phyloP scores from a whole-genome alignment of 2,329 filamentous ascomycete genomes.

The Cyclaneusma minus region DNA sequence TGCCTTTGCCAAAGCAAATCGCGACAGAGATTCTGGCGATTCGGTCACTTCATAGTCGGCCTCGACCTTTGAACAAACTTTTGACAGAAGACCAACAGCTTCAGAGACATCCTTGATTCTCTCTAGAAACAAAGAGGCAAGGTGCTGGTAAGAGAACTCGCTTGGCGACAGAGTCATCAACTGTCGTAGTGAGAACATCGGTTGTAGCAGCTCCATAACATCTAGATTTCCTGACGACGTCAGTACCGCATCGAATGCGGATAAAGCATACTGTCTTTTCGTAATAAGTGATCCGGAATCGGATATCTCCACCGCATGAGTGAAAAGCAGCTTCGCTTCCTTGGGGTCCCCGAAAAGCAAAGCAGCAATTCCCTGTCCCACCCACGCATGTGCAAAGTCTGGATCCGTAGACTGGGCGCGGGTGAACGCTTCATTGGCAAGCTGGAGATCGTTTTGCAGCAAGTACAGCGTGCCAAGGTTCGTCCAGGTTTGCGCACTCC shows the following conservation, averaged over 20 bases:
- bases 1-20: slow-evolving; percentile 69
- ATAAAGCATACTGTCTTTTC: slow-evolving; percentile 64
- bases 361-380: slow-evolving; percentile 81
- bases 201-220: slow-evolving; percentile 58
- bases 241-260: slow-evolving; percentile 69
- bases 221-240: slow-evolving; percentile 33
- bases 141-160: slow-evolving; percentile 59
- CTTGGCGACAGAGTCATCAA: slow-evolving; percentile 54
- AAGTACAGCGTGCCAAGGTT: slow-evolving; percentile 82
- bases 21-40: slow-evolving; percentile 54
- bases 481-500: slow-evolving; percentile 73
- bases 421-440: slow-evolving; percentile 85
- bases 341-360: slow-evolving; percentile 50
- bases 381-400: slow-evolving; percentile 84
- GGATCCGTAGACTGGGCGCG: slow-evolving; percentile 88
- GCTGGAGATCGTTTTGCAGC: slow-evolving; percentile 63
- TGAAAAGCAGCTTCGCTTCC: slow-evolving; percentile 75
- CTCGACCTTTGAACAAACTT: slow-evolving; percentile 57
- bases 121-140: slow-evolving; percentile 69
- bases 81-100: slow-evolving; percentile 47
- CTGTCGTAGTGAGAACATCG: slow-evolving; percentile 78
- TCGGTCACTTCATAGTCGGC: slow-evolving; percentile 74
- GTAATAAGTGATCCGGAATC: slow-evolving; percentile 59
- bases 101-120: slow-evolving; percentile 53
- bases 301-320: slow-evolving; percentile 86